A percentile compares a stretch with the other conserved stretches of the same genome.
These are phyloP conservation scores for Hexamita inflata DNA, from an alignment of 208 protist genomes.

Conservation along the genomic window DNA sequence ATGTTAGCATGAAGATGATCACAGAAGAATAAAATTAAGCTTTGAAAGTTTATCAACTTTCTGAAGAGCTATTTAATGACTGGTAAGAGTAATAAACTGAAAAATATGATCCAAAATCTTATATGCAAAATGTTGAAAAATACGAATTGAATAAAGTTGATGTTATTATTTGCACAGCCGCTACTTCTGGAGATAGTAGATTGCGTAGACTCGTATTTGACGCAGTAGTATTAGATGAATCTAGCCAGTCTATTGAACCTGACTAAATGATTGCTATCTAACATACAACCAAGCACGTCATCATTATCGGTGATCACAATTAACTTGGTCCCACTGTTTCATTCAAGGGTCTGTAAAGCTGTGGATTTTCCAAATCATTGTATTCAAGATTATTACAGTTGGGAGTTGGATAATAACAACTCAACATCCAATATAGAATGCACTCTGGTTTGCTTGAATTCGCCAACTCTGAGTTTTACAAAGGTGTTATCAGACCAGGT, in stretches of 20 bases:
- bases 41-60: neutral
- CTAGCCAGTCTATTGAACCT: conserved; percentile 76
- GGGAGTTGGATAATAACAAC: conserved; percentile 61
- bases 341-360: conserved; percentile 65
- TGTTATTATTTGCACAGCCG: neutral
- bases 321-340: conserved; percentile 81
- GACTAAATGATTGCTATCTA: conserved; percentile 80
- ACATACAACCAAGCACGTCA: conserved; percentile 67
- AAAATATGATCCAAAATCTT: neutral
- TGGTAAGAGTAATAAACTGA: neutral
- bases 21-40: neutral
- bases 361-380: conserved; percentile 66
- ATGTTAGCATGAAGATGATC: neutral
- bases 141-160: neutral
- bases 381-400: conserved; percentile 78
- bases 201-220: conserved; percentile 62
- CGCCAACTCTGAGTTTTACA: conserved; percentile 81
- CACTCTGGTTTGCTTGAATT: conserved; percentile 79
- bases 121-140: neutral
- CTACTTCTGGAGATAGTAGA: conserved; percentile 60
- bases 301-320: conserved; percentile 76
- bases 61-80: neutral
- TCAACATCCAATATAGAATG: conserved; percentile 89
- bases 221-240: conserved; percentile 80
- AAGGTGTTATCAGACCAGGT: conserved; percentile 78